Evolutionary conservation across 768 basidiomycete species (phyloP), one percentile per base, ranked within the genome.

Genomic region (Leccinum obscurum): DNA sequence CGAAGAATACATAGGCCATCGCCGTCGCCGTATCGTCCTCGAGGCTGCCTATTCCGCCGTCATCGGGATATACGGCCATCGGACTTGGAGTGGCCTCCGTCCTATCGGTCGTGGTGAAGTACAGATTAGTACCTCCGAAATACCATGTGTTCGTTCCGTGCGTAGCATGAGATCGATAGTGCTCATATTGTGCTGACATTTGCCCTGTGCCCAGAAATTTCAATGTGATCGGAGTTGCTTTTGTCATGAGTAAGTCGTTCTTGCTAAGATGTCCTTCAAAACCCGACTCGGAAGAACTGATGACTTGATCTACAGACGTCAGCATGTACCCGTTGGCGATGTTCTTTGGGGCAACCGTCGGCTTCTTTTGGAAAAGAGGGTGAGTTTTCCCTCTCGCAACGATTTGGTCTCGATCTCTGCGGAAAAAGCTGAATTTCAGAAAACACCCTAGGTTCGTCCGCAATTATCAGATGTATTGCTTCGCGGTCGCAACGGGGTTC

Each of bases 401-500:
- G n/a, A n/a, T n/a, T n/a, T n/a, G n/a, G n/a, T n/a, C n/a, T 37
- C 15, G 37, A 37, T n/a, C n/a, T 41, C 48, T 6, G 20, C 7
- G 20, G 24, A 7, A n/a, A 22, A 11, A 2, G 6, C 28, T 37
- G 59, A 22, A 22, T 48, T 48, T 37, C 8, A 20, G 15, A 14
- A 30, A 49, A 58, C 58, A 30, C 54, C 54, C 15, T 1, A 20
- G 63, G 46, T 49, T 22, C 5, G 6, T 32, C 17, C 8, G n/a
- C 11, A 30, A 53, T 34, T 67, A 65, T 17, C 56, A 62, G 32
- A 56, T 49, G 68, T 76, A 73, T 59, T 73, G 71, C 22, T 79
- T 74, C 53, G 71, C 77, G 14, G 48, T 78, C 20, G 76, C 77
- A 26, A 73, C 78, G 13, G 77, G 77, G 32, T 72, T 76, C 62